Conservation (phyloP, 202 grass and related monocot genomes). For the Carex arenaria region DNA sequence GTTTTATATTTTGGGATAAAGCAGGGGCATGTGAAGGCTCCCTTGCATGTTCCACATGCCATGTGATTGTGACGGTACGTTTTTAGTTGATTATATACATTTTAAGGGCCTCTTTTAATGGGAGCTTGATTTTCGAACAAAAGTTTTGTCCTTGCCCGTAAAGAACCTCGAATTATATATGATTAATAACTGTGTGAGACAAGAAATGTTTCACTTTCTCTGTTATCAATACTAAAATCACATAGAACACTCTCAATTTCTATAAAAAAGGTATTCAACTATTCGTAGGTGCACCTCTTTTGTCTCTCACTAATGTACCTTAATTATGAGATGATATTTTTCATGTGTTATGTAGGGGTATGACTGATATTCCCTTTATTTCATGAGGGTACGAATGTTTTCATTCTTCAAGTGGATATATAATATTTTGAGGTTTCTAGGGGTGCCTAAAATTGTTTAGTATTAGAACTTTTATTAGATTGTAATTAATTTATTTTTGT, state of each 20-base stretch:
- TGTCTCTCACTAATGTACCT: neutral
- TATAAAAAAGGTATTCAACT: neutral
- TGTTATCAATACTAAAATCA: neutral
- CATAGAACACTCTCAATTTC: neutral
- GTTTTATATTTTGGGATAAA: conserved; percentile 17
- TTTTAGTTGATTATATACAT: conserved; percentile 2
- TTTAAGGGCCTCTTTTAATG: neutral
- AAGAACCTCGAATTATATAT: neutral
- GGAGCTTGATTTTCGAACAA: neutral
- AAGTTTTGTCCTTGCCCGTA: neutral
- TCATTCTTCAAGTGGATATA: neutral
- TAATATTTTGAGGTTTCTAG: neutral
- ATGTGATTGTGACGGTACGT: conserved; percentile 89
- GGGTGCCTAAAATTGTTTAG: neutral
- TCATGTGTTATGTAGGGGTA: too few relatives aligned
- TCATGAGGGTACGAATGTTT: neutral
- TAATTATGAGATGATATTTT: neutral
- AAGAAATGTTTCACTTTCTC: neutral
- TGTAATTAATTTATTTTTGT: conserved; percentile 14
- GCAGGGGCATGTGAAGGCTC: conserved; percentile 93
- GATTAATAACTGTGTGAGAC: neutral
- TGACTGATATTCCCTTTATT: too few relatives aligned
- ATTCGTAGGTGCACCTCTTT: neutral
- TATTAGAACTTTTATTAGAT: neutral
- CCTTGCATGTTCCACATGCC: conserved; percentile 88